These are phyloP conservation scores for Mycotypha africana DNA, from an alignment of 371 early-diverging fungal species.

Conservation along the genomic window DNA sequence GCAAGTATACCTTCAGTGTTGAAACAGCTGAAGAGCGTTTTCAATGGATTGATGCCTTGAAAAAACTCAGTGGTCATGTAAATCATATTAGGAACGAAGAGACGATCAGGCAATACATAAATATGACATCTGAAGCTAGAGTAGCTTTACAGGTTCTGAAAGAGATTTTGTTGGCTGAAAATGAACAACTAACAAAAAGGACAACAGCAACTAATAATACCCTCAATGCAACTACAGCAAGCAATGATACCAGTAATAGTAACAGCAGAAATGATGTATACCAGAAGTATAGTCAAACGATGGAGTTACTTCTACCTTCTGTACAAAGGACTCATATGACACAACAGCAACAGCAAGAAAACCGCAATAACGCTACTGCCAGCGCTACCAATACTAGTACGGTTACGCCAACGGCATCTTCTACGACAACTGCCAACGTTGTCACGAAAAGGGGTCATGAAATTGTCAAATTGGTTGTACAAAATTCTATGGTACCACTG, in stretches of 20 bases:
- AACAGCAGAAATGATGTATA: background rate
- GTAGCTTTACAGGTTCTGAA: constrained; percentile 56
- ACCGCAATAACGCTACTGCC: constrained; percentile 1
- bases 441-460: constrained; percentile 50
- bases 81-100: constrained; percentile 27
- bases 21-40: constrained; percentile 44
- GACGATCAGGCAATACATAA: background rate
- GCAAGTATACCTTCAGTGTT: constrained; percentile 53
- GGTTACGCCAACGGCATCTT: background rate
- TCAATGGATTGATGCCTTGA: constrained; percentile 41
- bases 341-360: constrained; percentile 8
- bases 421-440: constrained; percentile 33
- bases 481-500: constrained; percentile 54
- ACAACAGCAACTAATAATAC: background rate
- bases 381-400: background rate
- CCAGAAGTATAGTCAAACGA: background rate
- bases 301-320: constrained; percentile 1
- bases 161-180: constrained; percentile 49
- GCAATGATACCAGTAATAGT: background rate
- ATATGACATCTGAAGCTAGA: constrained; percentile 22
- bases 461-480: constrained; percentile 52
- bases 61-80: constrained; percentile 26
- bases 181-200: constrained; percentile 31
- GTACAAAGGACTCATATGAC: constrained; percentile 1
- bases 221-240: background rate